Base-by-base conservation (phyloP, 441 rosid species). In the Populus tomentosa region DNA sequence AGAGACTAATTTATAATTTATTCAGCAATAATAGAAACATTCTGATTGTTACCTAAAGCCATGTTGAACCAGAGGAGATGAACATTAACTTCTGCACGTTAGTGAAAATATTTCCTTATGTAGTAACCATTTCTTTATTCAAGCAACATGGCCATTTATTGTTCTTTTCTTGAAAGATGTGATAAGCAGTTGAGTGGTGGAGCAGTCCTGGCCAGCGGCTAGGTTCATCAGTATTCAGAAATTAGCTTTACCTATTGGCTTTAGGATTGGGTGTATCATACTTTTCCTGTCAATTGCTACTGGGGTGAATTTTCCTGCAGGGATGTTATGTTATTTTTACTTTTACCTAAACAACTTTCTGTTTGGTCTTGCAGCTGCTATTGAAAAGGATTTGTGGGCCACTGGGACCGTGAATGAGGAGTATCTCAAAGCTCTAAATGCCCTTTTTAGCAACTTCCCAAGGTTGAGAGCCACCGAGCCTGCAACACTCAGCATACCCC, bases 301-400 rank as follows among this genome's bases (percentile, higher is more conserved):
- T 77, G 67, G 2, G 10, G 65, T 73, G 69, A 76, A 5, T 73
- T 38, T 74, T 63, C 64, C 4, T 69, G 79, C 59, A 65, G 67
- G 42, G 50, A 36, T 28, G 20, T 62, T 67, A 7, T 50, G 53
- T 50, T 71, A 64, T 30, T 26, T 26, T 77, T 28, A 77, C 67
- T 75, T 23, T 3, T 3, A 66, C 28, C 59, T 30, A 13, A 28
- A 24, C 70, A 79, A 76, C 79, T 63, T 62, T 33, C 46, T 83
- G 67, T 72, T 38, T 80, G 76, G 66, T 84, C 77, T 75, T 85
- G 87, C 96, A 97, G 99, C 99, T 89, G 98, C 99, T 73, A 90
- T 97, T 81, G 99, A 95, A 80, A 97, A 95, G 82, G 99, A 97
- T 79, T 82, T 97, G 77, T 95, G 99, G 99, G 99, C 98, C 36